These are phyloP conservation scores for Marchantia polymorpha DNA, from an alignment of 225 moss, liverwort and hornwort genomes.

Conservation along the genomic window DNA sequence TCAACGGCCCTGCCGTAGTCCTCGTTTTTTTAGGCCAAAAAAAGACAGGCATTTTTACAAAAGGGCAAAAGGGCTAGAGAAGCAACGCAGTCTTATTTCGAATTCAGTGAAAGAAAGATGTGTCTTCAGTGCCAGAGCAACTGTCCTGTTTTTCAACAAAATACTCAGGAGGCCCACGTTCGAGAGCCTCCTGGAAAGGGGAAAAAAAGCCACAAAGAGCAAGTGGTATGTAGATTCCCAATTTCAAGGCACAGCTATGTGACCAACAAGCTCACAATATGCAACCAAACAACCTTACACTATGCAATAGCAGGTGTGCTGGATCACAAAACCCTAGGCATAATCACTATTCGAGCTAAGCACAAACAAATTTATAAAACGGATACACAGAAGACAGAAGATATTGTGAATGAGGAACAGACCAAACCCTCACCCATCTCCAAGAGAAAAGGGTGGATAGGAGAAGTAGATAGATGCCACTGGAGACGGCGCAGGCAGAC, in stretches of 20 bases:
- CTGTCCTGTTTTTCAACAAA: no score
- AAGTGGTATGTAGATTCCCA: not conserved
- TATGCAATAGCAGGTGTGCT: not conserved
- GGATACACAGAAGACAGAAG: not conserved
- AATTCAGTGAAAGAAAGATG: no score
- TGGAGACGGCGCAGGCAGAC: not conserved
- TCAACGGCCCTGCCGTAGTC: no score
- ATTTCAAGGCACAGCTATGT: no score
- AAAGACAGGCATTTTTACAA: no score
- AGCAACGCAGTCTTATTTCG: no score
- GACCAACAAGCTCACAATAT: no score
- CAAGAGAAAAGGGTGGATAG: conserved; percentile 29
- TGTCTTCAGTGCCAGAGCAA: no score
- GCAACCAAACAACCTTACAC: not conserved
- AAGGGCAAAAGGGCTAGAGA: no score
- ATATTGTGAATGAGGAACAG: conserved; percentile 29
- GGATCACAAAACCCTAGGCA: not conserved
- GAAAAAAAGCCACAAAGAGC: not conserved
- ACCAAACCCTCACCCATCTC: conserved; percentile 58
- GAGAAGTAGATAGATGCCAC: conserved; percentile 19
- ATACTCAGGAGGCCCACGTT: no score
- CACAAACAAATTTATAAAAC: not conserved
- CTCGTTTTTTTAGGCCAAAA: no score
- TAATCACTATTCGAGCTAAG: not conserved
- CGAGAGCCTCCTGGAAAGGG: no score